phyloP scores from a whole-genome alignment of 176 grass and related monocot genomes.

The Eleusine indica region DNA sequence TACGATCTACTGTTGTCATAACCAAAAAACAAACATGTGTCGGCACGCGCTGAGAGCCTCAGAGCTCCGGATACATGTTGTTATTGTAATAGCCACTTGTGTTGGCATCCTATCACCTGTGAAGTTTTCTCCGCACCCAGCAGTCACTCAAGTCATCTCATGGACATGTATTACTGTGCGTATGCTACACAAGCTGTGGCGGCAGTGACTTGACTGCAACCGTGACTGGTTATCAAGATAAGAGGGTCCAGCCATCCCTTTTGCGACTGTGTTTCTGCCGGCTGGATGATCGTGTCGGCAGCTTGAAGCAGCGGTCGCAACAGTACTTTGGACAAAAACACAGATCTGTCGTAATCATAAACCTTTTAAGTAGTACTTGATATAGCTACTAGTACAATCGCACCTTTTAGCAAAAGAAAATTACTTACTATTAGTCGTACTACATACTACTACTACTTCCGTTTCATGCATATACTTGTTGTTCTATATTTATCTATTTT shows the following conservation, averaged over 20 bases:
- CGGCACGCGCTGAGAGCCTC: background rate
- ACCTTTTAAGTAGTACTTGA: too few relatives aligned
- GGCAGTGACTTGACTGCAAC: slow-evolving; percentile 45
- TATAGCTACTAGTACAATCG: too few relatives aligned
- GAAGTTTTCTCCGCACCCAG: background rate
- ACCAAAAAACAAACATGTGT: background rate
- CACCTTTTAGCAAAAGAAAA: too few relatives aligned
- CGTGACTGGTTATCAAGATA: slow-evolving; percentile 20
- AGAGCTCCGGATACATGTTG: background rate
- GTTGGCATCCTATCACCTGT: background rate
- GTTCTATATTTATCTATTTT: too few relatives aligned
- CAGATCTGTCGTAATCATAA: too few relatives aligned
- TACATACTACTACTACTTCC: too few relatives aligned
- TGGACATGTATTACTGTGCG: slow-evolving; percentile 13
- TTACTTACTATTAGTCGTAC: too few relatives aligned
- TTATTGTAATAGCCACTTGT: background rate
- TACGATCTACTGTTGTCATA: background rate
- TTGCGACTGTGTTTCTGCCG: slow-evolving; percentile 42
- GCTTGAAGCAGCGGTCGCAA: background rate
- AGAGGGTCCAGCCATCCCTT: slow-evolving; percentile 9
- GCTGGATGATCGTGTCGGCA: slow-evolving; percentile 57
- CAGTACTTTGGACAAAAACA: too few relatives aligned
- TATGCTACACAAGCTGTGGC: slow-evolving; percentile 41
- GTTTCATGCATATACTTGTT: too few relatives aligned
- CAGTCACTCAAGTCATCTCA: slow-evolving; percentile 27